Evolutionary conservation across 768 basidiomycete genomes (phyloP).

Genomic region (Leccinum subtestaceum): DNA sequence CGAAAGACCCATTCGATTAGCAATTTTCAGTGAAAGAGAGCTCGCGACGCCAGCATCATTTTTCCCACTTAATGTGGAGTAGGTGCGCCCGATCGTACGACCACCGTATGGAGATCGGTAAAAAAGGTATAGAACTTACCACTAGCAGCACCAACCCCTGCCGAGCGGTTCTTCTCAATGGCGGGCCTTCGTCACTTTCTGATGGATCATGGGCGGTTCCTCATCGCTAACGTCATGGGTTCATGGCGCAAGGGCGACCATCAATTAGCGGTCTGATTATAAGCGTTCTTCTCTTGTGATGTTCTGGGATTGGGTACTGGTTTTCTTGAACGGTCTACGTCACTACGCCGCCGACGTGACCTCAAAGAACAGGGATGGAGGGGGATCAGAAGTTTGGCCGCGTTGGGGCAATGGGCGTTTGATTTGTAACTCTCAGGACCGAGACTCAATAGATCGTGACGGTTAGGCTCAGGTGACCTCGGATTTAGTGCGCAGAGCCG

Average conservation of each 20-base stretch:
- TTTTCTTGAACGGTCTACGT: neutral
- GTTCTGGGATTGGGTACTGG: neutral
- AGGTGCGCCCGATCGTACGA: slow-evolving; percentile 37
- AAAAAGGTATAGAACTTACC: neutral
- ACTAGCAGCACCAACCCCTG: neutral
- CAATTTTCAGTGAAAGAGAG: slow-evolving; percentile 60
- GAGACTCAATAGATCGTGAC: neutral
- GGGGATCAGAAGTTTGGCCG: neutral
- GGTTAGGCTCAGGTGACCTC: neutral
- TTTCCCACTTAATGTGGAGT: slow-evolving; percentile 87
- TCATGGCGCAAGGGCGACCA: neutral
- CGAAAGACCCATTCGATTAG: slow-evolving; percentile 76
- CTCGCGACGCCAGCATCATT: neutral
- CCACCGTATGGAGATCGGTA: neutral
- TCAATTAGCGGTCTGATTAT: slow-evolving; percentile 4
- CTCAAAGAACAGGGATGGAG: neutral
- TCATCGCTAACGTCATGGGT: slow-evolving; percentile 8
- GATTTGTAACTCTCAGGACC: neutral
- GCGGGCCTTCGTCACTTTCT: slow-evolving; percentile 15
- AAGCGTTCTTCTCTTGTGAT: neutral
- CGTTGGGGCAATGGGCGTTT: neutral
- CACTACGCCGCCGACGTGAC: neutral
- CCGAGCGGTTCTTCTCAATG: slow-evolving; percentile 10
- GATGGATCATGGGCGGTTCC: slow-evolving; percentile 9
- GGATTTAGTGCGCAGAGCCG: neutral